A percentile compares a stretch with the other conserved stretches of the same genome.
These are phyloP conservation scores for Ajuga reptans DNA, from an alignment of 305 asterid species.

Conservation along the genomic window DNA sequence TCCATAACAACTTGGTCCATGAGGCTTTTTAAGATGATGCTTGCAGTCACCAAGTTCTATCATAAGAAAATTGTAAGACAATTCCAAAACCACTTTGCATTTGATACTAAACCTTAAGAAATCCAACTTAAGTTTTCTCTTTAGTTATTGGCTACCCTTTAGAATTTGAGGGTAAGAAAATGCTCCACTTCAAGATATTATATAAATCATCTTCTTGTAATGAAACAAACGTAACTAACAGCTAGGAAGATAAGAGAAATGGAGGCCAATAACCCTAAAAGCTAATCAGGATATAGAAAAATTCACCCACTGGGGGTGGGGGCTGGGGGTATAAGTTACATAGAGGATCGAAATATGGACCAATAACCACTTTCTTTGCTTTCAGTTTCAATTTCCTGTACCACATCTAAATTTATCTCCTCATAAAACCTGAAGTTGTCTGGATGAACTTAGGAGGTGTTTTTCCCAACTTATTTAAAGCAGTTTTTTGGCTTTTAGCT, in stretches of 20 bases:
- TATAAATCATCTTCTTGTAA: background rate
- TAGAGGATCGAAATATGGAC: background rate
- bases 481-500: too few relatives aligned
- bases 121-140: background rate
- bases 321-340: background rate
- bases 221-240: background rate
- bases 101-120: background rate
- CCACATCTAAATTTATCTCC: background rate
- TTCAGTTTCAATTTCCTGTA: background rate
- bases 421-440: background rate
- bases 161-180: background rate
- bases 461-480: too few relatives aligned
- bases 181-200: background rate
- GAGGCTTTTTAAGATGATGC: background rate
- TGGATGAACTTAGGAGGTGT: too few relatives aligned
- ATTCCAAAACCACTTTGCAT: background rate
- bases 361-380: background rate
- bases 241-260: background rate
- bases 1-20: background rate
- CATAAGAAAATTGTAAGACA: background rate
- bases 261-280: background rate
- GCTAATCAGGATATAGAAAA: background rate
- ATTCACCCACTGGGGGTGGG: background rate
- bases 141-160: background rate
- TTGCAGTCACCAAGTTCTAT: background rate